phyloP scores from a whole-genome alignment of 1,284 basidiomycete species.

The Ceratobasidium sp. region DNA sequence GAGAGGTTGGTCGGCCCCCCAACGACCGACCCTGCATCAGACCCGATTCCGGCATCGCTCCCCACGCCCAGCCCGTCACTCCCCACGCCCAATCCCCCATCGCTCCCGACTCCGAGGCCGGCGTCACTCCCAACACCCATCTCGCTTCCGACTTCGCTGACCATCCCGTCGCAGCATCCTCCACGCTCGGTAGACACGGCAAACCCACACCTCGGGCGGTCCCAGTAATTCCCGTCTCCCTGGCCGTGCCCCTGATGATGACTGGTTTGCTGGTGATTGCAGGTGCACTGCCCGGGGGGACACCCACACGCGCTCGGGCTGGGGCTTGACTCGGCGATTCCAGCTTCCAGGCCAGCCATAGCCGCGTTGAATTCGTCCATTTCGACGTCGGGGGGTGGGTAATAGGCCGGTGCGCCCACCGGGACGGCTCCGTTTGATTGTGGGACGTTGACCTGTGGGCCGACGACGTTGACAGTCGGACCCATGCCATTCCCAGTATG shows the following conservation, averaged over 20 bases:
- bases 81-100: conserved; percentile 19
- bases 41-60: conserved; percentile 10
- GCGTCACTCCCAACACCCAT: conserved; percentile 24
- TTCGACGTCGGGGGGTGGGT: conserved; percentile 17
- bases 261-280: not conserved
- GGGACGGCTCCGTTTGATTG: not conserved
- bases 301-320: not conserved
- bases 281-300: not conserved
- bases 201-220: conserved; percentile 27
- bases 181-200: conserved; percentile 34
- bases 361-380: conserved; percentile 34
- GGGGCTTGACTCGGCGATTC: not conserved
- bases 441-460: conserved; percentile 11
- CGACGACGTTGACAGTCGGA: not conserved
- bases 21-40: conserved; percentile 23
- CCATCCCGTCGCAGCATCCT: conserved; percentile 10
- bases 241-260: not conserved
- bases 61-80: conserved; percentile 29
- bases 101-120: conserved; percentile 21
- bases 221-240: conserved; percentile 11
- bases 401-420: not conserved
- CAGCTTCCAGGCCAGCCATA: conserved; percentile 28
- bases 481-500: too few species aligned
- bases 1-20: conserved; percentile 14
- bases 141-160: conserved; percentile 31